Evolutionary conservation across 345 rosid species (phyloP).

Genomic region (Eucalyptus sideroxylon): DNA sequence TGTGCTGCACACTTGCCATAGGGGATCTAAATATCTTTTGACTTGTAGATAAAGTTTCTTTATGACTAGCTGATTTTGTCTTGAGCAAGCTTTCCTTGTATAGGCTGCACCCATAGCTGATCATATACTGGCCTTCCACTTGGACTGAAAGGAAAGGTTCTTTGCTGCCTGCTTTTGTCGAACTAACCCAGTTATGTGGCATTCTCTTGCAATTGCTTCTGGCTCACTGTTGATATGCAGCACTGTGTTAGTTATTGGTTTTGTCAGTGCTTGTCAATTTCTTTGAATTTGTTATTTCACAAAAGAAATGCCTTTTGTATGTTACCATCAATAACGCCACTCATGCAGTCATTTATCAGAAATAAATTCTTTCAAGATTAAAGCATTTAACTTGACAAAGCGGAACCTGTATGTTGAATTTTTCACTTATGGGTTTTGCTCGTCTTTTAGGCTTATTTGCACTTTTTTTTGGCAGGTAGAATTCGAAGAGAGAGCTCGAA

Average conservation of each 20-base stretch:
- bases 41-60: background rate
- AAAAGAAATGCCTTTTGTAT: background rate
- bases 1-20: background rate
- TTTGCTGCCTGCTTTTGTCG: background rate
- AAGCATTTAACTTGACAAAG: background rate
- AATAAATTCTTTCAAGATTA: background rate
- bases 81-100: background rate
- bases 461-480: constrained; percentile 41
- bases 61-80: background rate
- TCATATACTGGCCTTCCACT: background rate
- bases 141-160: background rate
- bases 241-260: background rate
- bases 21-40: background rate
- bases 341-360: background rate
- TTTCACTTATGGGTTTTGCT: background rate
- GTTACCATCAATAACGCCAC: background rate
- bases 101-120: background rate
- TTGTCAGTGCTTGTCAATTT: background rate
- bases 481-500: constrained; percentile 48
- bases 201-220: background rate
- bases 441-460: background rate
- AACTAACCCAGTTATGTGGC: background rate
- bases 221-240: background rate
- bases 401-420: background rate
- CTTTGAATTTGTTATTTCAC: background rate